Percentiles rank a stretch among this genome's conserved stretches.
Evolutionary conservation across 129 eudicot genomes (phyloP).

Genomic region (Cynara cardunculus): DNA sequence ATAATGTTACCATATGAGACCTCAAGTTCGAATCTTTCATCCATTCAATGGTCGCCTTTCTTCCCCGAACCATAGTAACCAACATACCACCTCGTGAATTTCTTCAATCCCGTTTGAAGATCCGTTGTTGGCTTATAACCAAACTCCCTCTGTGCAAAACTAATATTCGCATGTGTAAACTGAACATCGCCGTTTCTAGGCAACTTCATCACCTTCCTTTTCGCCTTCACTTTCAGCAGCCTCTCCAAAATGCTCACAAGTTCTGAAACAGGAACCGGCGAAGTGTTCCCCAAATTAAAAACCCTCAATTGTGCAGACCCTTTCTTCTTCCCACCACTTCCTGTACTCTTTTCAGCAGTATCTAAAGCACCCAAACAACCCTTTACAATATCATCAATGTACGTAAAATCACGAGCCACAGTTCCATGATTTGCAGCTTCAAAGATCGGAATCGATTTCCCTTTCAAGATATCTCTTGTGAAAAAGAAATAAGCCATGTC

Average conservation of each 20-base stretch:
- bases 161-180: conserved; percentile 82
- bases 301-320: conserved; percentile 71
- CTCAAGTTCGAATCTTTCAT: conserved; percentile 16
- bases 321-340: conserved; percentile 91
- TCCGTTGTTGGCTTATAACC: conserved; percentile 84
- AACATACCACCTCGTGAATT: conserved; percentile 78
- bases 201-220: conserved; percentile 53
- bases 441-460: conserved; percentile 62
- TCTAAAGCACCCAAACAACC: conserved; percentile 88
- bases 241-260: conserved; percentile 82
- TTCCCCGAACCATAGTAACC: conserved; percentile 67
- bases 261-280: conserved; percentile 74
- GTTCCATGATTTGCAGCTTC: conserved; percentile 83
- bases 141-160: conserved; percentile 67
- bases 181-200: conserved; percentile 89
- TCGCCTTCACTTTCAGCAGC: conserved; percentile 72
- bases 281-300: conserved; percentile 80
- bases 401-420: conserved; percentile 85
- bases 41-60: conserved; percentile 57
- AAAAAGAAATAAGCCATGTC: conserved; percentile 95
- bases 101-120: conserved; percentile 89
- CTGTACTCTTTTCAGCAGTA: conserved; percentile 89
- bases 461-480: conserved; percentile 65
- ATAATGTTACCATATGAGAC: conserved; percentile 16
- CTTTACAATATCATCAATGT: conserved; percentile 86